Evolutionary conservation across 83 land plant species (phyloP).

Genomic region (Isoetes engelmannii): DNA sequence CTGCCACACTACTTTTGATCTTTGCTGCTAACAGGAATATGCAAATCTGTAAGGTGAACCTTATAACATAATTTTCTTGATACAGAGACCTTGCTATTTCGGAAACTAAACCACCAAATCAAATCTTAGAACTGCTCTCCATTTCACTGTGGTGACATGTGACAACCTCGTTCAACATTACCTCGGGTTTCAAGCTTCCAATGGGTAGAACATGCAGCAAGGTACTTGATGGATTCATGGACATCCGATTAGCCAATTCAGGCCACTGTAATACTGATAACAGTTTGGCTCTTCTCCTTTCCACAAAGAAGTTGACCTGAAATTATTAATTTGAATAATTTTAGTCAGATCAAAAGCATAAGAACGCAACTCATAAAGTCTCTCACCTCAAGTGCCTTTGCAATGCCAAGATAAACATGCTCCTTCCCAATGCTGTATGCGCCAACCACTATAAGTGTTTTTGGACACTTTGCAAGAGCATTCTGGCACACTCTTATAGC

Average conservation of each 20-base stretch:
- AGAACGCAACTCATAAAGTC: neutral
- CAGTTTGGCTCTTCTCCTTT: conserved; percentile 41
- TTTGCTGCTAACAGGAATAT: no score
- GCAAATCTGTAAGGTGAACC: no score
- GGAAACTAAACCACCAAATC: no score
- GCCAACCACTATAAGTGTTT: conserved; percentile 56
- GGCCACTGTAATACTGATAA: conserved; percentile 49
- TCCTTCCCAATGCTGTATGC: conserved; percentile 84
- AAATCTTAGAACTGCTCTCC: no score
- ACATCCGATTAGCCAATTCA: conserved; percentile 43
- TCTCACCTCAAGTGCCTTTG: conserved; percentile 50
- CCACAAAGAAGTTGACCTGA: conserved; percentile 46
- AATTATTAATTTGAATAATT: neutral
- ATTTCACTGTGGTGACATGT: no score
- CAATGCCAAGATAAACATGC: conserved; percentile 57
- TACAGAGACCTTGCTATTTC: no score
- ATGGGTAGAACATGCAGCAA: conserved; percentile 59
- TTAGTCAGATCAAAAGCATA: neutral
- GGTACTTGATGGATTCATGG: conserved; percentile 36
- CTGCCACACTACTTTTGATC: no score
- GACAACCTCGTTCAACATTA: conserved; percentile 1
- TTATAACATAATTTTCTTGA: no score
- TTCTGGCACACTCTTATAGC: conserved; percentile 37
- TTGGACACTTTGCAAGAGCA: conserved; percentile 31
- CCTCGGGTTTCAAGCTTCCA: conserved; percentile 42